A percentile compares a stretch with the other conserved stretches of the same genome.
Conservation (phyloP, 352 stramenopile species). For the Globisporangium canariense region DNA sequence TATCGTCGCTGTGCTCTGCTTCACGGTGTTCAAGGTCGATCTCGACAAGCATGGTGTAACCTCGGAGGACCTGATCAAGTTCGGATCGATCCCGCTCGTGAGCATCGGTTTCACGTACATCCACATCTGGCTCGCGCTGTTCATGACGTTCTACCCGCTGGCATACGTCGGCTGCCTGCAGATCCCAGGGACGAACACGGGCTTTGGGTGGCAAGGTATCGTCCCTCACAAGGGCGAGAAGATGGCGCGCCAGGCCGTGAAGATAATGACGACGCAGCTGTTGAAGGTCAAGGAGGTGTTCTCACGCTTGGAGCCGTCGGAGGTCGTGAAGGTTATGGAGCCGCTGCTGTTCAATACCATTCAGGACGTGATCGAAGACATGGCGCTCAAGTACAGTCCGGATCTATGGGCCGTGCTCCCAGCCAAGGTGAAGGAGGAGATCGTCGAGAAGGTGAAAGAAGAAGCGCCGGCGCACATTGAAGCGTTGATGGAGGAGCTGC, state of each 20-base stretch:
- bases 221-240: constrained; percentile 96
- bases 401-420: constrained; percentile 79
- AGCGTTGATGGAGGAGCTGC: constrained; percentile 93
- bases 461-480: constrained; percentile 91
- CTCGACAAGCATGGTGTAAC: constrained; percentile 54
- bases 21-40: constrained; percentile 66
- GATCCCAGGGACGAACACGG: constrained; percentile 86
- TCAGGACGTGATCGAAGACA: constrained; percentile 84
- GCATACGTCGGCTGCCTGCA: constrained; percentile 91
- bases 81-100: constrained; percentile 82
- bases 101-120: constrained; percentile 92
- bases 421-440: constrained; percentile 83
- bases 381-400: constrained; percentile 88
- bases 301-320: constrained; percentile 81
- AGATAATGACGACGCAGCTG: constrained; percentile 94
- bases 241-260: constrained; percentile 93
- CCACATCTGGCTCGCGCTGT: constrained; percentile 96
- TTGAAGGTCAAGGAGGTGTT: constrained; percentile 93
- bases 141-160: constrained; percentile 98
- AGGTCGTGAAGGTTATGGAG: constrained; percentile 92
- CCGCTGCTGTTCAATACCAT: constrained; percentile 90
- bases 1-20: constrained; percentile 56
- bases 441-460: constrained; percentile 94
- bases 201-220: constrained; percentile 96
- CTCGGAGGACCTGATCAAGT: constrained; percentile 68